These are phyloP conservation scores for Calonectria pauciramosa DNA, from an alignment of 2,329 filamentous ascomycete species.

Conservation along the genomic window DNA sequence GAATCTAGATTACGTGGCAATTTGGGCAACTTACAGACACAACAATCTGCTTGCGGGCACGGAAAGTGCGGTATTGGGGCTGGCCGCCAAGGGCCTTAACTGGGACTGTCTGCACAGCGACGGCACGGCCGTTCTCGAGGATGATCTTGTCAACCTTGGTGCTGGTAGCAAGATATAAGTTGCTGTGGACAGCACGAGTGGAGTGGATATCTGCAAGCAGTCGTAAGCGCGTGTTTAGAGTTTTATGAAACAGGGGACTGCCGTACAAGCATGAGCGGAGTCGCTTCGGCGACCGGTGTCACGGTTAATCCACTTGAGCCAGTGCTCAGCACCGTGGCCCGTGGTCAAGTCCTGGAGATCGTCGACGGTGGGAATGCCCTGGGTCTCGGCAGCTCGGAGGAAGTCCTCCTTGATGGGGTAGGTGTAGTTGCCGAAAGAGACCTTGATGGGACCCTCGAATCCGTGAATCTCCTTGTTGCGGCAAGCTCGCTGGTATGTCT, in stretches of 20 bases:
- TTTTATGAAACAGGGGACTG: neutral
- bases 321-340: conserved; percentile 81
- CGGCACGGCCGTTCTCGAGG: conserved; percentile 78
- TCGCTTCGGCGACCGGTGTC: conserved; percentile 49
- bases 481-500: conserved; percentile 79
- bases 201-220: conserved; percentile 77
- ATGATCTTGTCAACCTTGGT: conserved; percentile 85
- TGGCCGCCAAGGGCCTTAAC: conserved; percentile 76
- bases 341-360: conserved; percentile 81
- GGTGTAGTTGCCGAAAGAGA: conserved; percentile 84
- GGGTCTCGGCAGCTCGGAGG: conserved; percentile 78
- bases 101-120: conserved; percentile 77
- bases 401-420: conserved; percentile 89
- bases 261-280: conserved; percentile 25
- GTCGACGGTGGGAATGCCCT: conserved; percentile 80
- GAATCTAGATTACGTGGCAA: neutral
- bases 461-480: conserved; percentile 79
- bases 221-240: neutral
- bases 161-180: conserved; percentile 80
- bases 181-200: conserved; percentile 77
- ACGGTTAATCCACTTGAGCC: conserved; percentile 89
- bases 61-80: conserved; percentile 68
- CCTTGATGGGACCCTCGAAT: conserved; percentile 85
- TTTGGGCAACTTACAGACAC: conserved; percentile 59
- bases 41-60: conserved; percentile 80